These are phyloP conservation scores for Phytophthora pisi DNA, from an alignment of 352 stramenopile species.

Conservation along the genomic window DNA sequence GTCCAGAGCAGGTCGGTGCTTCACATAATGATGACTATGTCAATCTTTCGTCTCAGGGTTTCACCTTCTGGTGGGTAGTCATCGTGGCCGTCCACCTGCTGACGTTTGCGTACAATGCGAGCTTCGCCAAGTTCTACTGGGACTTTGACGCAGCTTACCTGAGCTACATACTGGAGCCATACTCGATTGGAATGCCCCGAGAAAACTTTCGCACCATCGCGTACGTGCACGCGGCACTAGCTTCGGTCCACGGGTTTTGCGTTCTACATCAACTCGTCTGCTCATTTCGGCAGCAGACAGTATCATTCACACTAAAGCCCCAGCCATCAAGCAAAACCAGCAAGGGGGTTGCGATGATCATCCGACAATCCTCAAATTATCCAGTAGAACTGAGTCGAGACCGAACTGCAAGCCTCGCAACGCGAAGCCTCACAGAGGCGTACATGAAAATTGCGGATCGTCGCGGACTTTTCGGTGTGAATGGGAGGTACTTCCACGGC, in stretches of 20 bases:
- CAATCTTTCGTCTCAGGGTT: slow-evolving; percentile 12
- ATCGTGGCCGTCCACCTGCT: slow-evolving; percentile 22
- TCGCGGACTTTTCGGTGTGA: slow-evolving; percentile 21
- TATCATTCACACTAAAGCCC: slow-evolving; percentile 4
- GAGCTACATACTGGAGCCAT: slow-evolving; percentile 28
- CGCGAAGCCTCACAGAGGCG: not conserved
- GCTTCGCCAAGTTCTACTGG: slow-evolving; percentile 34
- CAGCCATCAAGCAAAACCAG: not conserved
- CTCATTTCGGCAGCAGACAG: slow-evolving; percentile 1
- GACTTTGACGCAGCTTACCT: slow-evolving; percentile 22
- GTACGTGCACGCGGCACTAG: slow-evolving; percentile 26
- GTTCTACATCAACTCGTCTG: slow-evolving; percentile 19
- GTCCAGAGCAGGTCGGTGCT: not conserved
- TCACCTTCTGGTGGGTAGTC: slow-evolving; percentile 31
- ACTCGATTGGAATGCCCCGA: slow-evolving; percentile 32
- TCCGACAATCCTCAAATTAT: not conserved
- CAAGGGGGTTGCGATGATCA: not conserved
- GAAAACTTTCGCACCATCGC: slow-evolving; percentile 27
- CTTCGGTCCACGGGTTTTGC: slow-evolving; percentile 19
- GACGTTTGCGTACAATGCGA: slow-evolving; percentile 19
- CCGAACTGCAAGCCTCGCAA: slow-evolving; percentile 1
- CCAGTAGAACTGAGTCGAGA: not conserved
- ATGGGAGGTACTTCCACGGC: slow-evolving; percentile 28
- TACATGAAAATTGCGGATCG: slow-evolving; percentile 2
- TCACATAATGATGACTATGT: slow-evolving; percentile 5